Evolutionary conservation across 768 basidiomycete genomes (phyloP).

Genomic region (Leccinum pellstonianum): DNA sequence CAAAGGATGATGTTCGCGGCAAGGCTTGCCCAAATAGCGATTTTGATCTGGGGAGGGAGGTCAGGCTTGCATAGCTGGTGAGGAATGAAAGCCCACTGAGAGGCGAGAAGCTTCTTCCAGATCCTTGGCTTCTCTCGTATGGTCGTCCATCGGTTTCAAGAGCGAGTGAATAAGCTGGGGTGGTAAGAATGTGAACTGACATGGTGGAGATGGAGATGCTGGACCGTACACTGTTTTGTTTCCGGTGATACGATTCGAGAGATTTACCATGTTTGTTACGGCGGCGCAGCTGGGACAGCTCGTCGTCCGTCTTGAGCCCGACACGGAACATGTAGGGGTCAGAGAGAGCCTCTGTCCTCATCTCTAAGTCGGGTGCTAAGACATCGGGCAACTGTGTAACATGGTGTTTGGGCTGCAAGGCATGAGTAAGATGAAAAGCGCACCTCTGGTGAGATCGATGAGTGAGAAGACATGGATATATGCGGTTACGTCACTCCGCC

Average conservation of each 20-base stretch:
- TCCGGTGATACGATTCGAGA: conserved; percentile 63
- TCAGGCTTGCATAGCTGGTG: background rate
- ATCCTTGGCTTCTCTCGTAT: conserved; percentile 76
- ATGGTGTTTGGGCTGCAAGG: background rate
- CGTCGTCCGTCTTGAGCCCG: conserved; percentile 58
- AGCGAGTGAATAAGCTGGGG: conserved; percentile 78
- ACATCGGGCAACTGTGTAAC: conserved; percentile 1
- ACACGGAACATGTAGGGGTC: conserved; percentile 71
- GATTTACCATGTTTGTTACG: conserved; percentile 58
- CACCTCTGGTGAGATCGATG: conserved; percentile 14
- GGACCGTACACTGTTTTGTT: conserved; percentile 65
- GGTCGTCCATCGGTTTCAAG: conserved; percentile 87
- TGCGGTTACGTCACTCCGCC: background rate
- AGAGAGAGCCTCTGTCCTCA: conserved; percentile 34
- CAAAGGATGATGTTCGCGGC: conserved; percentile 71
- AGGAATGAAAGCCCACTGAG: conserved; percentile 45
- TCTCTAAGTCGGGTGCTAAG: conserved; percentile 38
- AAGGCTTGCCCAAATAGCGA: conserved; percentile 86
- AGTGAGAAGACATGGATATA: background rate
- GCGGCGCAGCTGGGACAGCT: conserved; percentile 60
- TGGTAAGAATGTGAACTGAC: background rate
- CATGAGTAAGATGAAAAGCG: background rate
- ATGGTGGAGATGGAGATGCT: conserved; percentile 1
- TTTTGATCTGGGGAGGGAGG: conserved; percentile 60
- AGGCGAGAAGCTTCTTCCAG: conserved; percentile 66